Base-by-base conservation (phyloP, 768 basidiomycete species). In the Amanita phalloides region DNA sequence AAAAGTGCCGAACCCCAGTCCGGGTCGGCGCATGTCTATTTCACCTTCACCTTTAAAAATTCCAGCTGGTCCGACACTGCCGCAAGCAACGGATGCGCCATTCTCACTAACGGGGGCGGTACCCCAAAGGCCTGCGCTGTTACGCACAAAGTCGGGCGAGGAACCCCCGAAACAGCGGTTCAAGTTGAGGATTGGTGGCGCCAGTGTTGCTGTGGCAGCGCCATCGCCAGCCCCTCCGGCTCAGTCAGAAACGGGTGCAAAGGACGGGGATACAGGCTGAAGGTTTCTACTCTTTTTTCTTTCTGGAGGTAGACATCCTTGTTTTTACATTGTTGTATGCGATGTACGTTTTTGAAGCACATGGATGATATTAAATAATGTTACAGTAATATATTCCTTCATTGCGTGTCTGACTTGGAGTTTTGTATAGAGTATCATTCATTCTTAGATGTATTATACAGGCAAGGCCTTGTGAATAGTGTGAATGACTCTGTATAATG, bases 201-300 rank as follows among this genome's bases (percentile, higher is more conserved):
- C 21, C 9, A 53, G 37, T 25, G 17, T 28, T 20, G 28, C 47
- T n/a, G 38, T 48, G n/a, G 23, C 38, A 17, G 9, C 26, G n/a
- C 20, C 45, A 13, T 53, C 62, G 39, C 44, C 60, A 9, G 46
- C 60, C 20, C 56, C 58, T 35, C 43, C 63, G 7, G 49, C 60
- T 49, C 72, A 79, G 62, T 78, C 86, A 80, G 76, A 81, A 74
- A 65, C 74, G 54, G 74, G 78, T 60, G 72, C 75, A 53, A 87
- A 87, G 67, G 84, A 87, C 58, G 84, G 81, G 49, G 86, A 88
- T 62, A 84, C 77, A 39, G 86, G 86, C 55, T 88, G 14, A 49
- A 20, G 46, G 21, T 4, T 30, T 20, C 13, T 23, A 13, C 35
- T 23, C 6, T 3, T 8, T n/a, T 38, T 14, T 23, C 23, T 35